Evolutionary conservation across 805 yeast species (phyloP).

Genomic region (Zygotorulaspora chibaensis): DNA sequence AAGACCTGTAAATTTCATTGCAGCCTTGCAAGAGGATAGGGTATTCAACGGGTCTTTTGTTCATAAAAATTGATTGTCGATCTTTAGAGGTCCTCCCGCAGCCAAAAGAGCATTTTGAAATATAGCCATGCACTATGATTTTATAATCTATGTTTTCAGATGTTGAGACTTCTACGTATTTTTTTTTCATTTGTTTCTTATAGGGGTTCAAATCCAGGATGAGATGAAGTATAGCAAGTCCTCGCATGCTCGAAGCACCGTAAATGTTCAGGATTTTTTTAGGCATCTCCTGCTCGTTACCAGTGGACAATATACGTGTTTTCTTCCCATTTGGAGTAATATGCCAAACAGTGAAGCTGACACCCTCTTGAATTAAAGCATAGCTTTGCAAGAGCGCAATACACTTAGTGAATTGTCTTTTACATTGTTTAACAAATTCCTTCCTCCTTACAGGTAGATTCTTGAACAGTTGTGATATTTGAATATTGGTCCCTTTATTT

Average conservation of each 20-base stretch:
- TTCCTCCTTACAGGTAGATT: constrained; percentile 77
- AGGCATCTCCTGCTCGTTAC: constrained; percentile 44
- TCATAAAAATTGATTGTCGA: constrained; percentile 70
- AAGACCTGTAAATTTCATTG: constrained; percentile 69
- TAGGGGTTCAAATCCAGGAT: constrained; percentile 36
- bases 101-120: constrained; percentile 78
- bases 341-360: constrained; percentile 60
- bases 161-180: constrained; percentile 13
- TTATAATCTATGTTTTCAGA: constrained; percentile 28
- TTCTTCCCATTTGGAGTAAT: constrained; percentile 45
- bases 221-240: constrained; percentile 50
- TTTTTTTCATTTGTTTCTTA: constrained; percentile 19
- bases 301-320: constrained; percentile 53
- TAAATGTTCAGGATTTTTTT: constrained; percentile 63
- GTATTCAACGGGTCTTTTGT: constrained; percentile 66
- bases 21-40: constrained; percentile 53
- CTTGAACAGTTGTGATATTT: constrained; percentile 55
- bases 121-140: constrained; percentile 49
- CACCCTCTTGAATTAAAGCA: constrained; percentile 53
- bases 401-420: constrained; percentile 70
- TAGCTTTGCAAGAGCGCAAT: constrained; percentile 61
- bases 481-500: constrained; percentile 64
- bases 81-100: constrained; percentile 68
- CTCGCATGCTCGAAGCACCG: constrained; percentile 62
- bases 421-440: constrained; percentile 62